Conservation (phyloP, 108 stramenopile species). For the Conticribra guillardii region DNA sequence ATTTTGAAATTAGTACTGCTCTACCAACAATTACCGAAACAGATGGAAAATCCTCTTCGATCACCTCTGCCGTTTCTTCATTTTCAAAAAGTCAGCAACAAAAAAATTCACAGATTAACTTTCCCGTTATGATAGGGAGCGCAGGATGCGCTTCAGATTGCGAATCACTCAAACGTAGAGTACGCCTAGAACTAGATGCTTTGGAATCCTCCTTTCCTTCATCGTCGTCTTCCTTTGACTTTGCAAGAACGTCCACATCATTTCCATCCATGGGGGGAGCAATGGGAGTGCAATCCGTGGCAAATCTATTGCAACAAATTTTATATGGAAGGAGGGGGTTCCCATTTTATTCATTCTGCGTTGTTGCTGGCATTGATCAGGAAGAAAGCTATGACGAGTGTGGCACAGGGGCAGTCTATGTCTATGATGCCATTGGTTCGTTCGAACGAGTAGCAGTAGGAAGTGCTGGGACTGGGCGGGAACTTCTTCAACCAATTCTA, state of each 20-base stretch:
- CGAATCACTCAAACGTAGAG: slow-evolving; percentile 61
- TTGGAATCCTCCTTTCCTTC: slow-evolving; percentile 15
- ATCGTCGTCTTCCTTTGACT: slow-evolving; percentile 12
- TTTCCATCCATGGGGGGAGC: slow-evolving; percentile 2
- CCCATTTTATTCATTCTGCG: slow-evolving; percentile 88
- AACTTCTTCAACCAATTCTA: slow-evolving; percentile 82
- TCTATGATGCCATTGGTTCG: slow-evolving; percentile 90
- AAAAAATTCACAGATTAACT: not conserved
- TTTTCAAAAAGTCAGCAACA: no score
- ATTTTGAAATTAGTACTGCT: not conserved
- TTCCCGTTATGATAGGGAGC: slow-evolving; percentile 68
- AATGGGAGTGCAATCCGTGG: slow-evolving; percentile 50
- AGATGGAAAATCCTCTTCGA: not conserved
- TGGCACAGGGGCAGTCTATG: slow-evolving; percentile 59
- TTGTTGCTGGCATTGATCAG: slow-evolving; percentile 63
- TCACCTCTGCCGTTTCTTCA: no score
- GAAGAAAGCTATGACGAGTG: slow-evolving; percentile 1
- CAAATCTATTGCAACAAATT: slow-evolving; percentile 68
- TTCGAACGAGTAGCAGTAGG: slow-evolving; percentile 85
- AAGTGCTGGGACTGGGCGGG: slow-evolving; percentile 75
- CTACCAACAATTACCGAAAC: not conserved
- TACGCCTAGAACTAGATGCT: slow-evolving; percentile 67
- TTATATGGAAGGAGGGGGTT: slow-evolving; percentile 76
- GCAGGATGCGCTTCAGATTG: slow-evolving; percentile 85
- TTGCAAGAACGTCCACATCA: not conserved